A percentile compares a stretch with the other conserved stretches of the same genome.
phyloP scores from a whole-genome alignment of 768 basidiomycete genomes.

The Termitomyces sp. region DNA sequence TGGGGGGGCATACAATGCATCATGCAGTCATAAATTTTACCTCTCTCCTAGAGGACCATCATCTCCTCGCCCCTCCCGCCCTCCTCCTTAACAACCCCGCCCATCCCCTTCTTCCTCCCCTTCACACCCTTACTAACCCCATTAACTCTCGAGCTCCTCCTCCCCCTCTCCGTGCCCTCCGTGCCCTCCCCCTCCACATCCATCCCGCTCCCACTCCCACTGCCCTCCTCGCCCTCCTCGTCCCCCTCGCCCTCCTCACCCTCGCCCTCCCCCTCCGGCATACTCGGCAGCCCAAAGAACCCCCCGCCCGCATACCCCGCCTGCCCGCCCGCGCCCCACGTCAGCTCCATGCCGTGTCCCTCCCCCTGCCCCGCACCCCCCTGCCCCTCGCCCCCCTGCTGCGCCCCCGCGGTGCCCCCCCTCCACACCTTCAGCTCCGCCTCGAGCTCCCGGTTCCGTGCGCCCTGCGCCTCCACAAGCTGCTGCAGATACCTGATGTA shows the following conservation, averaged over 20 bases:
- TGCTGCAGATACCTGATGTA: conserved; percentile 85
- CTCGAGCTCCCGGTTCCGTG: conserved; percentile 76
- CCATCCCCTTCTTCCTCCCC: conserved; percentile 6
- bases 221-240: neutral
- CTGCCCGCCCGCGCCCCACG: neutral
- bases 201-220: conserved; percentile 8
- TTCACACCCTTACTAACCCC: neutral
- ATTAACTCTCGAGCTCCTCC: conserved; percentile 14
- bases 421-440: conserved; percentile 47
- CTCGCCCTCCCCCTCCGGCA: conserved; percentile 22
- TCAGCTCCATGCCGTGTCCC: conserved; percentile 1
- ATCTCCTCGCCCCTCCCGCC: conserved; percentile 16
- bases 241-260: neutral
- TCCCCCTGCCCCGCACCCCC: neutral
- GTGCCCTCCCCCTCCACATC: conserved; percentile 15
- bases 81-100: conserved; percentile 12
- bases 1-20: neutral
- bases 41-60: conserved; percentile 17
- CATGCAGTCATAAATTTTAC: no score
- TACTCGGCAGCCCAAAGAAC: conserved; percentile 18
- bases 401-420: neutral
- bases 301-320: neutral
- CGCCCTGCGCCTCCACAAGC: conserved; percentile 76
- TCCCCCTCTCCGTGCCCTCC: conserved; percentile 14
- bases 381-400: no score